A percentile compares a stretch with the other conserved stretches of the same genome.
Conservation (phyloP, 2,329 filamentous ascomycete species). For the Hypoxylon sp. region DNA sequence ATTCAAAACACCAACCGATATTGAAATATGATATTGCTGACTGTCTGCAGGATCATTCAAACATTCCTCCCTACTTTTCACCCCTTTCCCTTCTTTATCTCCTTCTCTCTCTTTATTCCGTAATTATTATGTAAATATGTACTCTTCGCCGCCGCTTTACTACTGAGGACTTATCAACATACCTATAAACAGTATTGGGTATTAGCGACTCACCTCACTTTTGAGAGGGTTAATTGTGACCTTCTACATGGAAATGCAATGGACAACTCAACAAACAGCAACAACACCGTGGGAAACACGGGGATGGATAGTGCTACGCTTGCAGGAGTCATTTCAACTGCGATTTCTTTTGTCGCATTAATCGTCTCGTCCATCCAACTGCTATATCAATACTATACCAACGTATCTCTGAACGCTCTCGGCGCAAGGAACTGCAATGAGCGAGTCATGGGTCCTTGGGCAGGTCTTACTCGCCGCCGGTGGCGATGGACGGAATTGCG, state of each 20-base stretch:
- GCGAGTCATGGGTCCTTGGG: conserved; percentile 47
- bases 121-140: background rate
- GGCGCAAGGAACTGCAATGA: conserved; percentile 39
- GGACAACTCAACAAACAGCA: conserved; percentile 13
- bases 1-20: background rate
- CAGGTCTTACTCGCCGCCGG: conserved; percentile 30
- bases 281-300: conserved; percentile 23
- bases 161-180: background rate
- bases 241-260: conserved; percentile 3
- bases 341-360: conserved; percentile 43
- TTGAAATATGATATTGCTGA: background rate
- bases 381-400: conserved; percentile 43
- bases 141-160: background rate
- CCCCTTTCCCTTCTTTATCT: background rate
- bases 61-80: conserved; percentile 4
- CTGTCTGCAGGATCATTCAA: background rate
- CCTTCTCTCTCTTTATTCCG: background rate
- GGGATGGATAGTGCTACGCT: conserved; percentile 34
- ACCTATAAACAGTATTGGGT: background rate
- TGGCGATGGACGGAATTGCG: conserved; percentile 45
- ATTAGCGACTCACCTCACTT: background rate
- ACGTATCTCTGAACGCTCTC: conserved; percentile 33
- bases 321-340: conserved; percentile 27
- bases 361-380: conserved; percentile 46
- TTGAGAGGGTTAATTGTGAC: background rate